Conservation (phyloP, 441 rosid genomes). For the Isatis lusitanica region DNA sequence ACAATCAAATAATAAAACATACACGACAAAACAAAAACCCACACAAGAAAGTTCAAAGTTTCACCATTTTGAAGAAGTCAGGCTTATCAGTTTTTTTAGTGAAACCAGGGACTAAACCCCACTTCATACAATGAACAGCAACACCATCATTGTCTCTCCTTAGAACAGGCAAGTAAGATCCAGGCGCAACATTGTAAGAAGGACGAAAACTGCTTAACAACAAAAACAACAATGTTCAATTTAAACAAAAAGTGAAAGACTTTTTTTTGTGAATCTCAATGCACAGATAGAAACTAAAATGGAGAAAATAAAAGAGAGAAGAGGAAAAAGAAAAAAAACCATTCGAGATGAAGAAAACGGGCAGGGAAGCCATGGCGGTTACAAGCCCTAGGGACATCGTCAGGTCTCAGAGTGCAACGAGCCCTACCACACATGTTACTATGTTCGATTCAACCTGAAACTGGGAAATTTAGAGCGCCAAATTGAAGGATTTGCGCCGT, state of each 20-base stretch:
- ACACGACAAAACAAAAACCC: not conserved
- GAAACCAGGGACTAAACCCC: conserved; percentile 88
- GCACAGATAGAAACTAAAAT: not conserved
- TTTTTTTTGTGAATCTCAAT: too few species aligned
- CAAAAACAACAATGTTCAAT: not conserved
- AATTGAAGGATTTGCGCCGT: too few species aligned
- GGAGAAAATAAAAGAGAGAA: not conserved
- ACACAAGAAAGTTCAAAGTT: not conserved
- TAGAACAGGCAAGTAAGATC: conserved; percentile 61
- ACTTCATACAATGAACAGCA: conserved; percentile 74
- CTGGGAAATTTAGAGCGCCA: too few species aligned
- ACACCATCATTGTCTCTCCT: conserved; percentile 54
- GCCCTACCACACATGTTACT: conserved; percentile 71
- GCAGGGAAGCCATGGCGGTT: conserved; percentile 45
- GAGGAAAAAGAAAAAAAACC: conserved; percentile 37
- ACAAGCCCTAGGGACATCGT: conserved; percentile 68
- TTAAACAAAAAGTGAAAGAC: not conserved
- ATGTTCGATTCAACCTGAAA: too few species aligned
- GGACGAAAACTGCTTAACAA: conserved; percentile 63
- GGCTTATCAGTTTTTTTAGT: conserved; percentile 77
- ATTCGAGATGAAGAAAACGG: conserved; percentile 52
- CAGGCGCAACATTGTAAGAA: conserved; percentile 71
- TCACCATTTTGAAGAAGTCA: conserved; percentile 83
- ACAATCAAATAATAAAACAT: too few species aligned
- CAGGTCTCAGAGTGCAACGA: conserved; percentile 72